Percentiles rank a stretch among this genome's conserved stretches.
Conservation (phyloP, 2,329 filamentous ascomycete genomes). For the Cladosporium sphaerospermum region DNA sequence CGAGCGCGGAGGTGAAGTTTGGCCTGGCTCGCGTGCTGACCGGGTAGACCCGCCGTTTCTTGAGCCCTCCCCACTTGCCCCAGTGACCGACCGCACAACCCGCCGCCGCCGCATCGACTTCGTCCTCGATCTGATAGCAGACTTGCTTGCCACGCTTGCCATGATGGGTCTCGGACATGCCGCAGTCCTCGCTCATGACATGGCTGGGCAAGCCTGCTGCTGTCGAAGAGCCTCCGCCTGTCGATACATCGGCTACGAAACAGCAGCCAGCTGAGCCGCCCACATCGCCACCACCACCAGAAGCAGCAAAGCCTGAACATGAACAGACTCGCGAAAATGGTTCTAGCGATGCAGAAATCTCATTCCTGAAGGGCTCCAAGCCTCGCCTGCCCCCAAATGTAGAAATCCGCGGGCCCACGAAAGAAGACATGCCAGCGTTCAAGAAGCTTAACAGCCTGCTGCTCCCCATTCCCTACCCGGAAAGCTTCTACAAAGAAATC, state of each 20-base stretch:
- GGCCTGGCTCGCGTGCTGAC: background rate
- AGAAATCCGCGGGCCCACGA: conserved; percentile 47
- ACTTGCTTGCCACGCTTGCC: background rate
- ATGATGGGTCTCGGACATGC: conserved; percentile 25
- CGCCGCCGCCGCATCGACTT: background rate
- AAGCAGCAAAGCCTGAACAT: background rate
- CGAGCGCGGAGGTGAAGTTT: conserved; percentile 11
- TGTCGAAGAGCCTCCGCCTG: conserved; percentile 22
- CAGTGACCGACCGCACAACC: background rate
- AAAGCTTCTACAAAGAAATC: conserved; percentile 55
- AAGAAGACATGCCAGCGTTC: conserved; percentile 49
- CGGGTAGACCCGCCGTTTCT: background rate
- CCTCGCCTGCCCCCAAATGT: conserved; percentile 42
- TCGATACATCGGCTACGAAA: background rate
- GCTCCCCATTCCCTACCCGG: conserved; percentile 56
- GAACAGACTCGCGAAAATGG: background rate
- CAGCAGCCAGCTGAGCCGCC: background rate
- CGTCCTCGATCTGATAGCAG: background rate
- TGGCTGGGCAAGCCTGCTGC: conserved; percentile 43
- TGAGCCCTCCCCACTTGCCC: background rate
- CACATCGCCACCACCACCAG: conserved; percentile 13
- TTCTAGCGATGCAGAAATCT: background rate
- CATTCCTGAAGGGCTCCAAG: conserved; percentile 14
- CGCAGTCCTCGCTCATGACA: conserved; percentile 41
- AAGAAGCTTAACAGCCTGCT: conserved; percentile 53